phyloP scores from a whole-genome alignment of 2,329 filamentous ascomycete species.

The Pleoardoris graminearum region DNA sequence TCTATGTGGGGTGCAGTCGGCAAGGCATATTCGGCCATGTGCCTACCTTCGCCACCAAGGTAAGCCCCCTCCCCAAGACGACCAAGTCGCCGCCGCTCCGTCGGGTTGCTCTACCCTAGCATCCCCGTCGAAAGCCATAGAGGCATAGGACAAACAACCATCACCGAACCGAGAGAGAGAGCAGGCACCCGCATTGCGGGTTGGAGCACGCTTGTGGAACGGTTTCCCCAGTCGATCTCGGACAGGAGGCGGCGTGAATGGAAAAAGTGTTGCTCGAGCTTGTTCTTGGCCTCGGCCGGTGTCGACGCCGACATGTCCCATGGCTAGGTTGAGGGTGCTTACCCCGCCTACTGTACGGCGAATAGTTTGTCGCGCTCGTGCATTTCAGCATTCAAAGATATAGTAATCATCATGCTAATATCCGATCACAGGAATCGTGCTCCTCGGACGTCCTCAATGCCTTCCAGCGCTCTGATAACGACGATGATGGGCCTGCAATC shows the following conservation, averaged over 20 bases:
- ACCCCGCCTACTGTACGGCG: background rate
- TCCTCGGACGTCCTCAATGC: no score
- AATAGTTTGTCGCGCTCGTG: background rate
- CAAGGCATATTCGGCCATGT: background rate
- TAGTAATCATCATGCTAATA: background rate
- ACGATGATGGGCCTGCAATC: no score
- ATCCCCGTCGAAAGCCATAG: background rate
- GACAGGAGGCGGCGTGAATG: background rate
- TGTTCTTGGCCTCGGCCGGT: background rate
- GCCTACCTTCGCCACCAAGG: background rate
- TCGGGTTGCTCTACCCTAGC: background rate
- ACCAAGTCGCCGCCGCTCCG: background rate
- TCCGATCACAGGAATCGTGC: background rate
- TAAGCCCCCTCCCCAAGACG: background rate
- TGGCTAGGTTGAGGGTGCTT: background rate
- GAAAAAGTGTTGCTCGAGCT: background rate
- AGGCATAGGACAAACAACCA: background rate
- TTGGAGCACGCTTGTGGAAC: background rate
- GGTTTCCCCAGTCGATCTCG: background rate
- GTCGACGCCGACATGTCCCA: background rate
- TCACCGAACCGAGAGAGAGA: background rate
- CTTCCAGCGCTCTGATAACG: no score
- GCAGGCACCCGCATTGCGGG: background rate
- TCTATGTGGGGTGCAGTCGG: no score
- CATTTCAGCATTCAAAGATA: background rate